Evolutionary conservation across 2,329 filamentous ascomycete genomes (phyloP).

Genomic region (Orbilia ellipsospora): DNA sequence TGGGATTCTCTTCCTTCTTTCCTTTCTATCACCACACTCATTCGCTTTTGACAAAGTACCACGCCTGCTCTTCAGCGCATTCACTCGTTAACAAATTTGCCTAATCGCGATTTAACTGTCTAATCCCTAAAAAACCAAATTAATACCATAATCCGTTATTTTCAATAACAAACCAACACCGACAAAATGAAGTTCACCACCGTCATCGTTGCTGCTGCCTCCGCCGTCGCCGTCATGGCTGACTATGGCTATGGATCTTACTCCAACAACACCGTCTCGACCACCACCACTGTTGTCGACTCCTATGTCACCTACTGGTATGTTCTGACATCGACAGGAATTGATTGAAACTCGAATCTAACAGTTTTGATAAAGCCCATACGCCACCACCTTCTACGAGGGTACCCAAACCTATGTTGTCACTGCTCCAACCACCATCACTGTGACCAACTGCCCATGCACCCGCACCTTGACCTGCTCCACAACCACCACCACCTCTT

Average conservation of each 20-base stretch:
- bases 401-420: constrained; percentile 39
- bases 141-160: constrained; percentile 53
- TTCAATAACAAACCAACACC: constrained; percentile 50
- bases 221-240: constrained; percentile 37
- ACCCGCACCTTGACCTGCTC: constrained; percentile 46
- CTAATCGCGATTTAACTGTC: constrained; percentile 53
- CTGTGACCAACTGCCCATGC: constrained; percentile 55
- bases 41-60: constrained; percentile 56
- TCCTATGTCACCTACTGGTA: constrained; percentile 48
- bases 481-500: constrained; percentile 43
- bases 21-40: constrained; percentile 54
- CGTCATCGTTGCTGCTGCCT: constrained; percentile 45
- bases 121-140: constrained; percentile 31
- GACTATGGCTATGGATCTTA: constrained; percentile 26
- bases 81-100: constrained; percentile 53
- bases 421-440: constrained; percentile 51
- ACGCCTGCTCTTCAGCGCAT: constrained; percentile 56
- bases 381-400: constrained; percentile 16
- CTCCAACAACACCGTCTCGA: constrained; percentile 33
- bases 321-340: too few species aligned
- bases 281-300: constrained; percentile 50
- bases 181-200: constrained; percentile 55
- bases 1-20: constrained; percentile 37
- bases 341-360: too few species aligned
- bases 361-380: too few species aligned